Conservation (phyloP, 176 grass and related monocot genomes). For the Pharus latifolius region DNA sequence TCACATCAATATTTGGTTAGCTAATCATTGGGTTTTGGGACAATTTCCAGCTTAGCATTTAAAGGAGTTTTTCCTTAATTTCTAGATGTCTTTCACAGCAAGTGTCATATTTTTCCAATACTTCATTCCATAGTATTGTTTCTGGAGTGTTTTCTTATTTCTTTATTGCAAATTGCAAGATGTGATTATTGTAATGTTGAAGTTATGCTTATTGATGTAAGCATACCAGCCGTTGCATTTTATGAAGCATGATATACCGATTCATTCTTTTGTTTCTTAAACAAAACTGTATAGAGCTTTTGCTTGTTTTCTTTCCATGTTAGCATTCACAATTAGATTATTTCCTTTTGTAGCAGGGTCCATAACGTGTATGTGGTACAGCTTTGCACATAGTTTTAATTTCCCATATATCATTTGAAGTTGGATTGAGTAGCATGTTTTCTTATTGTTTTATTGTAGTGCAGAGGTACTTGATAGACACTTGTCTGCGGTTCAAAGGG, state of each 20-base stretch:
- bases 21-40: neutral
- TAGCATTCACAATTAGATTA: neutral
- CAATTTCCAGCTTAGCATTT: neutral
- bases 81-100: neutral
- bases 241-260: neutral
- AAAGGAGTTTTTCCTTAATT: neutral
- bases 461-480: slow-evolving; percentile 88
- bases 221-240: neutral
- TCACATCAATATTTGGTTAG: neutral
- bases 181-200: neutral
- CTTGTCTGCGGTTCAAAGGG: slow-evolving; percentile 67
- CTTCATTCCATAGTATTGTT: neutral
- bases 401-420: neutral
- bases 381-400: neutral
- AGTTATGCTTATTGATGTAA: neutral
- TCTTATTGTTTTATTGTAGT: slow-evolving; percentile 49
- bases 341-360: neutral
- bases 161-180: neutral
- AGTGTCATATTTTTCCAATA: neutral
- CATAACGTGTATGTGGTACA: neutral
- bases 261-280: neutral
- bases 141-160: neutral
- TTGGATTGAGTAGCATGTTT: slow-evolving; percentile 14
- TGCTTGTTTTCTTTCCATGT: neutral
- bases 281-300: neutral